Evolutionary conservation across 768 basidiomycete genomes (phyloP), one percentile per base, ranked within the genome.

Genomic region (Russula virescens): DNA sequence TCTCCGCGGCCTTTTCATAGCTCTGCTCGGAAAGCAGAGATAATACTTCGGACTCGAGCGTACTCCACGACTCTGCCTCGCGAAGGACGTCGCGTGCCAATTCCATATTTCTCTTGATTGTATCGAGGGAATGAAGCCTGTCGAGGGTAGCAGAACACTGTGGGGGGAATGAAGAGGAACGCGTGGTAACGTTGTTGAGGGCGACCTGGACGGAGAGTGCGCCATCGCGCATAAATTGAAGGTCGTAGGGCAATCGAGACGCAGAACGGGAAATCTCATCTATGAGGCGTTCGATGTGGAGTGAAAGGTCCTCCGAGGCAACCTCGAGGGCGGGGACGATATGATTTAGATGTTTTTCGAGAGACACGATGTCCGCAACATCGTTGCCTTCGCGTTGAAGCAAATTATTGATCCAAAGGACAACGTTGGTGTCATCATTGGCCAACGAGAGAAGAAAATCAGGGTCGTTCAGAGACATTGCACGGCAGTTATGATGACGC

Each of bases 51-150:
- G 89, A 81, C 72, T 98, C 97, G 50, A 99, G 81, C 2, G 92
- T 91, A 61, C 88, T 91, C 97, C 97, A 99, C 66, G 88, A 91
- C 78, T 98, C 95, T 14, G 97, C 95, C 71, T 98, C 96, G 28
- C 88, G 84, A 40, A 98, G 75, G 19, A 98, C 94, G 65, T 93
- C 93, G 38, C 94, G 80, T 1, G 93, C 83, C 0, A 86, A 85
- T 71, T 94, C 93, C 92, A 99, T 94, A 23, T 88, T 80, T 25
- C 77, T 77, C 71, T 94, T 97, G 34, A 94, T 81, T 11, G 82
- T 84, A 73, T 98, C 94, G 45, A 98, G 80, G 48, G 86, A 79
- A 57, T 85, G 84, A n/a, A 99, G 76, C 38, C 82, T 82, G 58
- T 92, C 86, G 62, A 98, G 78, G 4, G 88, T 87, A 5, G 75